These are phyloP conservation scores for Amanita subjunquillea DNA, from an alignment of 768 basidiomycete genomes.

Conservation along the genomic window DNA sequence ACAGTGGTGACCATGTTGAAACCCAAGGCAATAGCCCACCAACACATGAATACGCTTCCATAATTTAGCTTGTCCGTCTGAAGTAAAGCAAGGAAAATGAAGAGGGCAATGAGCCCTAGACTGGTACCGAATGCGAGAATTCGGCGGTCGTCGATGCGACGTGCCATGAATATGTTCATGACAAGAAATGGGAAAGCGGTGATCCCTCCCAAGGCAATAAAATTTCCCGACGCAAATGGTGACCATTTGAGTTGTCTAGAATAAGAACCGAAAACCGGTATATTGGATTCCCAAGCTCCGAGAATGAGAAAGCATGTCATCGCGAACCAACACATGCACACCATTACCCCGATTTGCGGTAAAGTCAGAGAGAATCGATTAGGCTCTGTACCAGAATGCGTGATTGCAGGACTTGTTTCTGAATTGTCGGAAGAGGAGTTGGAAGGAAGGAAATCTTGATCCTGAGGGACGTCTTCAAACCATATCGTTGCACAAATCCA, in stretches of 20 bases:
- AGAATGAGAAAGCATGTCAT: slow-evolving; percentile 67
- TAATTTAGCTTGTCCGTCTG: slow-evolving; percentile 30
- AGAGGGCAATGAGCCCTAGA: slow-evolving; percentile 41
- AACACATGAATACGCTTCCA: slow-evolving; percentile 35
- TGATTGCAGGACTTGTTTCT: background rate
- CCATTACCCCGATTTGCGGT: slow-evolving; percentile 33
- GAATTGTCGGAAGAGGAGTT: background rate
- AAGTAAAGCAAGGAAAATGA: slow-evolving; percentile 40
- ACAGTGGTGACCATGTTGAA: slow-evolving; percentile 68
- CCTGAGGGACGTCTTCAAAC: slow-evolving; percentile 30
- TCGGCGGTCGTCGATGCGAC: slow-evolving; percentile 48
- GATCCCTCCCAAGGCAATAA: slow-evolving; percentile 58
- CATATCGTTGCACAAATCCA: slow-evolving; percentile 26
- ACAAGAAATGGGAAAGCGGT: slow-evolving; percentile 59
- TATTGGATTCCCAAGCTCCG: slow-evolving; percentile 60
- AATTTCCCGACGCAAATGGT: slow-evolving; percentile 57
- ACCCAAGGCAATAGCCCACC: slow-evolving; percentile 57
- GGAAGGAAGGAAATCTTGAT: background rate
- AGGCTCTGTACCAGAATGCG: background rate
- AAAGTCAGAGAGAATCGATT: background rate
- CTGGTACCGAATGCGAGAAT: slow-evolving; percentile 42
- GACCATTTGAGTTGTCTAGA: slow-evolving; percentile 37
- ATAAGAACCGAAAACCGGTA: slow-evolving; percentile 46
- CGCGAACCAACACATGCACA: slow-evolving; percentile 62
- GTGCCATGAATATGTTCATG: slow-evolving; percentile 44